phyloP scores from a whole-genome alignment of 805 yeast genomes.

The Ogataea paraovalis region DNA sequence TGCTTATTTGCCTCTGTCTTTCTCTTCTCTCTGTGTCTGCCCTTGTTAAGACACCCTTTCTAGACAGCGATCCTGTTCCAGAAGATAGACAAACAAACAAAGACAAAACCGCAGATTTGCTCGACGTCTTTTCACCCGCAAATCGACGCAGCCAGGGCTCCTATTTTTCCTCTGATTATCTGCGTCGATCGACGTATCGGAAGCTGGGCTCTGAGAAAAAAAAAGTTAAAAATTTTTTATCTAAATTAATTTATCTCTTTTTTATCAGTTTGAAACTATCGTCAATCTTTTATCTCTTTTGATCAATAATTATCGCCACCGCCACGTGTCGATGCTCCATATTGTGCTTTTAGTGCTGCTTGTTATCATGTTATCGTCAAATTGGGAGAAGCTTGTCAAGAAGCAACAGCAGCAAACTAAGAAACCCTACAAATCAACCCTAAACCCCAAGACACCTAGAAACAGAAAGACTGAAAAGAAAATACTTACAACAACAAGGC shows the following conservation, averaged over 20 bases:
- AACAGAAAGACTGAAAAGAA: neutral
- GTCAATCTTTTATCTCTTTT: neutral
- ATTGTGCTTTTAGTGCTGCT: neutral
- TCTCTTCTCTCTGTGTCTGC: neutral
- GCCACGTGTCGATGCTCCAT: too few relatives aligned
- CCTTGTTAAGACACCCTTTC: too few relatives aligned
- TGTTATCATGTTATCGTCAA: slow-evolving; percentile 13
- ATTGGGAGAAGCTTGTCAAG: slow-evolving; percentile 18
- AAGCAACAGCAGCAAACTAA: slow-evolving; percentile 9
- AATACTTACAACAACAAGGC: slow-evolving; percentile 5
- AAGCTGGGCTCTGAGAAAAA: too few relatives aligned
- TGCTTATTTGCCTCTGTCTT: neutral
- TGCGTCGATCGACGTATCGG: neutral
- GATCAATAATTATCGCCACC: neutral
- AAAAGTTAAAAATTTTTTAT: too few relatives aligned
- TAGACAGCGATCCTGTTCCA: too few relatives aligned
- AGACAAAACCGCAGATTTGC: neutral
- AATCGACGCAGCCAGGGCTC: slow-evolving; percentile 2
- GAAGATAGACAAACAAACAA: neutral
- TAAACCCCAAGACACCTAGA: neutral
- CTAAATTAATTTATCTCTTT: neutral
- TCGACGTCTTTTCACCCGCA: neutral
- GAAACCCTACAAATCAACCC: neutral
- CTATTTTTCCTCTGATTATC: too few relatives aligned
- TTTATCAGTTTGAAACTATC: neutral